phyloP scores from a whole-genome alignment of 2,329 filamentous ascomycete genomes.

The Pseudogymnoascus sp. region DNA sequence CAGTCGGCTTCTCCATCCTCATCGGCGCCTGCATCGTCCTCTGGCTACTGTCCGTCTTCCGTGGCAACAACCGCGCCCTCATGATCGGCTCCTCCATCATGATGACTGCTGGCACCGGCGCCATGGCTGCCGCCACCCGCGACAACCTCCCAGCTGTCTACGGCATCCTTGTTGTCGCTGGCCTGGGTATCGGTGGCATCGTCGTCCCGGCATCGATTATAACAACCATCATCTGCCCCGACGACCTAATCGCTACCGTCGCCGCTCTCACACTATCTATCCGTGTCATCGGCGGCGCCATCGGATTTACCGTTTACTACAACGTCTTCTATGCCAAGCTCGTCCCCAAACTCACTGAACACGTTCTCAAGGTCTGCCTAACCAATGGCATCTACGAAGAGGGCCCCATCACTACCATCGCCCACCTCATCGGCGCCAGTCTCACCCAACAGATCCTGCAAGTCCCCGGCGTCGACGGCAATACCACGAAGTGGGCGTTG shows the following conservation, averaged over 20 bases:
- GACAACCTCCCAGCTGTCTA: conserved; percentile 49
- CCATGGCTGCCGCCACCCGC: conserved; percentile 40
- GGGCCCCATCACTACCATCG: conserved; percentile 37
- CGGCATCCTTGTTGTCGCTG: conserved; percentile 51
- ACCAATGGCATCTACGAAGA: conserved; percentile 25
- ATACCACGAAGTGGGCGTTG: conserved; percentile 40
- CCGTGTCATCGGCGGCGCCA: conserved; percentile 57
- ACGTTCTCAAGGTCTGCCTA: conserved; percentile 16
- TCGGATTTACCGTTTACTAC: conserved; percentile 54
- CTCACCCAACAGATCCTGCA: conserved; percentile 30
- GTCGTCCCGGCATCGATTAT: conserved; percentile 61
- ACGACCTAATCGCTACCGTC: conserved; percentile 62
- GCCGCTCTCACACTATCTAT: conserved; percentile 62
- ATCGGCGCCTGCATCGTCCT: conserved; percentile 52
- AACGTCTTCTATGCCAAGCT: conserved; percentile 44
- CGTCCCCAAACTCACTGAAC: conserved; percentile 17
- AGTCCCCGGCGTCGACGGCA: conserved; percentile 45
- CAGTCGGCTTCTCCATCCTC: conserved; percentile 57
- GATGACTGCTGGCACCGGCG: conserved; percentile 60
- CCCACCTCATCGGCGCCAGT: not conserved
- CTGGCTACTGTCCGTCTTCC: conserved; percentile 46
- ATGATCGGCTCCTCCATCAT: conserved; percentile 51
- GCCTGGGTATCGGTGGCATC: conserved; percentile 59
- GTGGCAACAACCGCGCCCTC: conserved; percentile 51
- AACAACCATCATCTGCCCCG: conserved; percentile 60